These are phyloP conservation scores for Elongisporangium prolatum DNA, from an alignment of 352 stramenopile species.

Conservation along the genomic window DNA sequence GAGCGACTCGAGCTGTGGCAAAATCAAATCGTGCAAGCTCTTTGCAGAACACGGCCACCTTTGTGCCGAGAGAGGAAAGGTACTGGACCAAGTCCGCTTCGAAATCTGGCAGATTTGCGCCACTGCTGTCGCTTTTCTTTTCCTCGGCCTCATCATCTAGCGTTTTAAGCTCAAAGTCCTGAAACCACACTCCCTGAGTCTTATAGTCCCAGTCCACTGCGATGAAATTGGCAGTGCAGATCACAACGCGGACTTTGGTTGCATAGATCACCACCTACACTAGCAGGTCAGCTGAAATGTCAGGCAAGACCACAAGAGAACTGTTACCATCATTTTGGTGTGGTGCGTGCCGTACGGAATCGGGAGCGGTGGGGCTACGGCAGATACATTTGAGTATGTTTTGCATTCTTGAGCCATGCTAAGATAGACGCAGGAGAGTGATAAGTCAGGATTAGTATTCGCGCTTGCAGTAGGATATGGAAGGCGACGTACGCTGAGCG, in stretches of 20 bases:
- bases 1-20: constrained; percentile 37
- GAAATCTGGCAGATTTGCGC: constrained; percentile 28
- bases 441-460: neutral
- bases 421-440: neutral
- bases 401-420: constrained; percentile 58
- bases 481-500: constrained; percentile 18
- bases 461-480: neutral
- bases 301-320: neutral
- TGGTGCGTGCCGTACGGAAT: constrained; percentile 86
- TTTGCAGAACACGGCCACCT: constrained; percentile 40
- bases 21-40: constrained; percentile 65
- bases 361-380: constrained; percentile 59
- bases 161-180: constrained; percentile 76
- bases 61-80: constrained; percentile 39
- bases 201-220: constrained; percentile 77
- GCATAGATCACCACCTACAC: constrained; percentile 47
- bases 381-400: constrained; percentile 53
- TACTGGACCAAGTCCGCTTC: constrained; percentile 62
- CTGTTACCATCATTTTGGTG: constrained; percentile 70
- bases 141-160: constrained; percentile 25
- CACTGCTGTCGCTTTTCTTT: constrained; percentile 6
- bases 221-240: constrained; percentile 87
- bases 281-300: neutral
- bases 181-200: constrained; percentile 78
- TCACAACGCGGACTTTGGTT: constrained; percentile 62